Conservation (phyloP, 441 rosid species). For the Codiaeum variegatum region DNA sequence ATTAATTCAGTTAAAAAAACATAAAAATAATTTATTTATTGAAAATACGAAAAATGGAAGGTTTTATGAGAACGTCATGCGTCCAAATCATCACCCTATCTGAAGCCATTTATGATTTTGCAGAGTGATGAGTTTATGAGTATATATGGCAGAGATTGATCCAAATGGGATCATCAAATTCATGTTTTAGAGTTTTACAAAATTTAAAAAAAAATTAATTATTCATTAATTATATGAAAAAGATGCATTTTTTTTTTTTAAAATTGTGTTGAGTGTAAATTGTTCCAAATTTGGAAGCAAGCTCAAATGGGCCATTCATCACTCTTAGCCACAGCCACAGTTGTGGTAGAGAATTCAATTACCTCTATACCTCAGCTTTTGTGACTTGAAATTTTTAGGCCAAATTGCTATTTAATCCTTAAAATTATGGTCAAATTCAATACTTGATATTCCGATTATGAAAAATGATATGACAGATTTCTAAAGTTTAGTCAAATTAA, state of each 20-base stretch:
- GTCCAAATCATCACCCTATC: slow-evolving; percentile 24
- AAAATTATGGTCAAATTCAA: too few relatives aligned
- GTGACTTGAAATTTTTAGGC: not conserved
- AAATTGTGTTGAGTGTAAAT: not conserved
- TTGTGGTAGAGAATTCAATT: not conserved
- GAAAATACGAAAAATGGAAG: not conserved
- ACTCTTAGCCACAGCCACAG: not conserved
- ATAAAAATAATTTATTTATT: not conserved
- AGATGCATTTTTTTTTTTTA: not conserved
- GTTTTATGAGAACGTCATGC: slow-evolving; percentile 23
- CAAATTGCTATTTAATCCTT: too few relatives aligned
- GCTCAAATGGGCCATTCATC: not conserved
- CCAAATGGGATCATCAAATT: not conserved
- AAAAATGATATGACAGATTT: too few relatives aligned
- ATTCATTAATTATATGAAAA: not conserved
- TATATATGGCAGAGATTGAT: not conserved
- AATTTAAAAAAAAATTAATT: too few relatives aligned
- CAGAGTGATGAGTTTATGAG: not conserved
- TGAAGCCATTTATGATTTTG: slow-evolving; percentile 12
- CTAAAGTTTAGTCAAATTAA: too few relatives aligned
- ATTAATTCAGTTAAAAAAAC: too few relatives aligned
- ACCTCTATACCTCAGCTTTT: not conserved
- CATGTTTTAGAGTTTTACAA: not conserved
- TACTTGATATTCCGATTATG: too few relatives aligned
- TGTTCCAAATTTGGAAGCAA: not conserved